These are phyloP conservation scores for Bruguiera gymnorhiza DNA, from an alignment of 345 rosid genomes.

Conservation along the genomic window DNA sequence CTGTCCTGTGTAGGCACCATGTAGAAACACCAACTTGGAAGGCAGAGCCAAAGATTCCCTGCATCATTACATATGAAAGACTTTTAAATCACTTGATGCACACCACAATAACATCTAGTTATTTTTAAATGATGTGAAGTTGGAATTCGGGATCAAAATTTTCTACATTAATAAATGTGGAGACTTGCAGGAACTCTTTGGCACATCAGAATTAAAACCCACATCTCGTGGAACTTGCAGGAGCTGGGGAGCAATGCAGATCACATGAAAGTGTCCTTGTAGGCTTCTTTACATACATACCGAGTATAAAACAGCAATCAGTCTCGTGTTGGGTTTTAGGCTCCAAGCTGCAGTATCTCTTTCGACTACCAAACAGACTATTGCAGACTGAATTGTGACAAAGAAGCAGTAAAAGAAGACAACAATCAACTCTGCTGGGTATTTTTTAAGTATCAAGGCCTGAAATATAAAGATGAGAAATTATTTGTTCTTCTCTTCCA, in stretches of 20 bases:
- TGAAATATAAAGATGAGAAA: slow-evolving; percentile 12
- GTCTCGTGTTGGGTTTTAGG: slow-evolving; percentile 25
- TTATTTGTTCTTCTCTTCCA: background rate
- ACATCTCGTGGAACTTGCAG: no score
- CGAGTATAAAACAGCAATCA: slow-evolving; percentile 27
- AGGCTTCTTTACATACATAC: slow-evolving; percentile 13
- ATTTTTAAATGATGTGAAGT: slow-evolving; percentile 2
- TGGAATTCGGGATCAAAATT: slow-evolving; percentile 1
- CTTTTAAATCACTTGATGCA: background rate
- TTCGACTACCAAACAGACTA: slow-evolving; percentile 27
- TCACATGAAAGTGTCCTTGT: background rate
- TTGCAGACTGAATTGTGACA: slow-evolving; percentile 23
- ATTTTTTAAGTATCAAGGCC: slow-evolving; percentile 28
- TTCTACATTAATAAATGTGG: background rate
- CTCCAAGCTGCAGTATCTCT: slow-evolving; percentile 42
- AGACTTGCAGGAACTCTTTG: background rate
- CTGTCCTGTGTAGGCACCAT: slow-evolving; percentile 60
- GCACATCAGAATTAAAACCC: no score
- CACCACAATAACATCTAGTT: background rate
- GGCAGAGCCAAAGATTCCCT: slow-evolving; percentile 53
- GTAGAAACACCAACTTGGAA: slow-evolving; percentile 56
- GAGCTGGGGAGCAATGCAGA: no score
- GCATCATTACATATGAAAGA: background rate
- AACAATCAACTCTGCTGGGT: slow-evolving; percentile 31
- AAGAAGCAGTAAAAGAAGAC: slow-evolving; percentile 22